These are phyloP conservation scores for Chlorella variabilis DNA, from an alignment of 163 green algal species.

Conservation along the genomic window DNA sequence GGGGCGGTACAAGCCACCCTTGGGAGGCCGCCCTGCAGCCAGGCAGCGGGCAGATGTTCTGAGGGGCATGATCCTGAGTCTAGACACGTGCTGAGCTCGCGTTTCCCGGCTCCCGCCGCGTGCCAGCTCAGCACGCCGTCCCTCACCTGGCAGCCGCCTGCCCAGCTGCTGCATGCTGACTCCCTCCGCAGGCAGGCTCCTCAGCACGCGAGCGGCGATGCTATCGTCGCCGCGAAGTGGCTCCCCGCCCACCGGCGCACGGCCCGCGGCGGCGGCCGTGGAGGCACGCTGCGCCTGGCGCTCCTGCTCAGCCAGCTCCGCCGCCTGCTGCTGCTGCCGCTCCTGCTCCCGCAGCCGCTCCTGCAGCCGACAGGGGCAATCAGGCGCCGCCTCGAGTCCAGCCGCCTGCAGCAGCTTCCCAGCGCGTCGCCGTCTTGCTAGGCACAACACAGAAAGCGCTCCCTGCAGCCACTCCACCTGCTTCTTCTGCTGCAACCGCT, in stretches of 20 bases:
- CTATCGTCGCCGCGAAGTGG: too few relatives aligned
- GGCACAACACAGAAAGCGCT: too few relatives aligned
- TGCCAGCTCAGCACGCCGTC: too few relatives aligned
- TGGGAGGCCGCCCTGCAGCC: slow-evolving; percentile 16
- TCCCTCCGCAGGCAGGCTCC: neutral
- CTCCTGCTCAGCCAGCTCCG: slow-evolving; percentile 18
- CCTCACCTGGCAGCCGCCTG: slow-evolving; percentile 7
- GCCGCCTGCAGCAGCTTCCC: too few relatives aligned
- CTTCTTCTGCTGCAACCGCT: slow-evolving; percentile 13
- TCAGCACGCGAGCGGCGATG: neutral
- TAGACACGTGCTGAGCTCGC: too few relatives aligned
- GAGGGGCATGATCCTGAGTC: too few relatives aligned
- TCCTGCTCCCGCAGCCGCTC: slow-evolving; percentile 29
- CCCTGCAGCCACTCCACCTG: too few relatives aligned
- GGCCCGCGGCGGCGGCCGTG: neutral
- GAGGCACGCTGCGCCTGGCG: neutral
- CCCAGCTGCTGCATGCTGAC: neutral
- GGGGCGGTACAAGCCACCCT: slow-evolving; percentile 25
- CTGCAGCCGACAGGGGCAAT: neutral
- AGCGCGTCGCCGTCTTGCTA: too few relatives aligned
- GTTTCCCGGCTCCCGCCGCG: too few relatives aligned
- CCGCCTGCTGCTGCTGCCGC: slow-evolving; percentile 39
- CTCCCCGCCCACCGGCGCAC: too few relatives aligned
- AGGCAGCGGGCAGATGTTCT: too few relatives aligned
- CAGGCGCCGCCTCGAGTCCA: too few relatives aligned